Conservation (phyloP, 2,329 filamentous ascomycete genomes). For the Cladosporium sp. region DNA sequence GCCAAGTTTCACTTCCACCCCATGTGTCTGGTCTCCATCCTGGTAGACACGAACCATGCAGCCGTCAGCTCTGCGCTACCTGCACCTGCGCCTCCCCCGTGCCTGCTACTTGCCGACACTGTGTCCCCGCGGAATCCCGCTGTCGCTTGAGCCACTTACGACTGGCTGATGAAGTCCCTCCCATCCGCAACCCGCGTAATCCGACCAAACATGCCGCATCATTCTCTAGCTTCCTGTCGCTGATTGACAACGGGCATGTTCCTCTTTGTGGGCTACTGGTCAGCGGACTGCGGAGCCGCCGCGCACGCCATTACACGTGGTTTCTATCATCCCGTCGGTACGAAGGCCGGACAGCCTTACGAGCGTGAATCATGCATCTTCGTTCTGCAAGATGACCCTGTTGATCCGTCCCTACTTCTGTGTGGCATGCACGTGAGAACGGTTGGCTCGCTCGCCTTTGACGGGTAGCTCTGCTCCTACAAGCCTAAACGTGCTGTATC, state of each 20-base stretch:
- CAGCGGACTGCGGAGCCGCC: not conserved
- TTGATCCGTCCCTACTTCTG: not conserved
- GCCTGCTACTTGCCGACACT: not conserved
- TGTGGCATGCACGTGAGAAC: not conserved
- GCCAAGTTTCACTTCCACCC: conserved; percentile 2
- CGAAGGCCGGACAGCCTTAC: not conserved
- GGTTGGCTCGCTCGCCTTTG: not conserved
- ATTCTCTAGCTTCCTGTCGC: not conserved
- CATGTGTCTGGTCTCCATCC: not conserved
- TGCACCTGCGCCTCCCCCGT: conserved; percentile 9
- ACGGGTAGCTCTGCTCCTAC: not conserved
- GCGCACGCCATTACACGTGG: conserved; percentile 10
- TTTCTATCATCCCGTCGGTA: not conserved
- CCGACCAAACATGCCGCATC: not conserved
- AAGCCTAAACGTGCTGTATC: too few relatives aligned
- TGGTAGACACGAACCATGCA: not conserved
- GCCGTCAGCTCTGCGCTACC: not conserved
- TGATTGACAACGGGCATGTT: conserved; percentile 1
- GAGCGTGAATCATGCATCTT: not conserved
- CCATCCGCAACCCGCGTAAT: not conserved
- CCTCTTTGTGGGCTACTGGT: conserved; percentile 3
- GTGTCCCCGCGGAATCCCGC: not conserved
- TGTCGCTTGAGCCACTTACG: not conserved
- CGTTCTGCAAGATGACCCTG: not conserved
- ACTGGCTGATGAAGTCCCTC: not conserved